Conservation (phyloP, 768 basidiomycete species). For the Phanerochaete sordida region DNA sequence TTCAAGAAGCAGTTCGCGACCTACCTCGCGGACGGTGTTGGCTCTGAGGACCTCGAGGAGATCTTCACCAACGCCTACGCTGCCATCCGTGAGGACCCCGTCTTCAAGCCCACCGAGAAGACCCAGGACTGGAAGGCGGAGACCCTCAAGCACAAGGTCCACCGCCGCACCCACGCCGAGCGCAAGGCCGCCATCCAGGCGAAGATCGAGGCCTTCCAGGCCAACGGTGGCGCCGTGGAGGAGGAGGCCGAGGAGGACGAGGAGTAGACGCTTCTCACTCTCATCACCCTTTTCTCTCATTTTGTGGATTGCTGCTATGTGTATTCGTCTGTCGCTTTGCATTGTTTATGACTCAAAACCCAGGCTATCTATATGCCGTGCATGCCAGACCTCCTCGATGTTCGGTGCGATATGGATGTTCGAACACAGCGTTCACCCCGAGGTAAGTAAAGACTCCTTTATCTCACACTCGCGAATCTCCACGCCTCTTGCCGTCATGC, state of each 20-base stretch:
- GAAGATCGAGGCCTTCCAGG: constrained; percentile 91
- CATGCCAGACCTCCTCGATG: background rate
- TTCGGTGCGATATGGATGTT: no score
- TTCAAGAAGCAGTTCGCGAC: constrained; percentile 97
- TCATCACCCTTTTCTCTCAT: background rate
- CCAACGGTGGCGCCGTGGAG: constrained; percentile 42
- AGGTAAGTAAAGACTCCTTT: no score
- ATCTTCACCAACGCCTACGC: constrained; percentile 91
- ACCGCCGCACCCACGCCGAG: constrained; percentile 71
- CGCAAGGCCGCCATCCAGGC: constrained; percentile 76
- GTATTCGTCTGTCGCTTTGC: constrained; percentile 19
- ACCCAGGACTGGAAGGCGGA: constrained; percentile 90
- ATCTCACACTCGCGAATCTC: no score
- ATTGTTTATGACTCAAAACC: constrained; percentile 16
- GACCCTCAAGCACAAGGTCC: constrained; percentile 61
- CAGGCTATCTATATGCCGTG: constrained; percentile 10
- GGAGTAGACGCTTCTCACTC: constrained; percentile 43
- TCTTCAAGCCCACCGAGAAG: constrained; percentile 88
- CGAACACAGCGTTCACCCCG: no score
- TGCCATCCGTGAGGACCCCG: constrained; percentile 93
- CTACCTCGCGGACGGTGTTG: constrained; percentile 93
- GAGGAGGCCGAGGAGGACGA: constrained; percentile 55
- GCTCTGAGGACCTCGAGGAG: constrained; percentile 96
- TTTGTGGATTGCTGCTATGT: constrained; percentile 14
- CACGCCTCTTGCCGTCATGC: no score